Base-by-base conservation (phyloP, 2,329 filamentous ascomycete genomes). In the Plenodomus lindquistii region DNA sequence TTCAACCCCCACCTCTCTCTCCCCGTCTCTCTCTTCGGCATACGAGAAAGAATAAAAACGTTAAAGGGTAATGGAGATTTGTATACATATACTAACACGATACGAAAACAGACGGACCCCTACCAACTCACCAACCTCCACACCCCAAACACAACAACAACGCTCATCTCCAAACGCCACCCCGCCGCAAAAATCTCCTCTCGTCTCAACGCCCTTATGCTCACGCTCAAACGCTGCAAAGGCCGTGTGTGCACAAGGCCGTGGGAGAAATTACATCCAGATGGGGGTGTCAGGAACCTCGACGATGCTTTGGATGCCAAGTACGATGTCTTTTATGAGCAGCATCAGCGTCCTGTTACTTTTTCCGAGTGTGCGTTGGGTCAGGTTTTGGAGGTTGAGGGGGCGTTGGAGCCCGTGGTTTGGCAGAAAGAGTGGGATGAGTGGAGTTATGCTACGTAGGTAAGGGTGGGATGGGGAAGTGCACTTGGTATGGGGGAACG, bases 171-270 rank as follows among this genome's bases (percentile, higher is more conserved):
- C 27, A 7, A 31, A 4, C 27, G 4, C 27, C 11, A 31, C 27
- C 22, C 27, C n/a, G n/a, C 62, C 4, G 2, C 18, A 13, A 42
- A 43, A 1, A 34, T 67, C 4, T 17, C 49, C 0, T 37, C 57
- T 6, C 51, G 66, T 1, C 59, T 87, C 0, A 81, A 87, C 52
- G 73, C 80, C 3, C 73, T 87, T 1, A 73, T 86, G 38, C 71
- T 87, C 51, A 80, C 85, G 2, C 73, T 84, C 24, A 86, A 87
- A 70, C 81, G 81, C 10, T 87, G 84, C 69, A 80, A 80, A 59
- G 81, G 76, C 5, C 59, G 72, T 6, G 73, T 74, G 0, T 87
- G 84, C 57, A 72, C 77, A 2, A 65, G 77, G 17, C 84, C 84
- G 0, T 87, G 84, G 84, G 72, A 73, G 18, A 75, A 75, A 4